Evolutionary conservation across 768 basidiomycete genomes (phyloP).

Genomic region (Pleurotus citrinopileatus): DNA sequence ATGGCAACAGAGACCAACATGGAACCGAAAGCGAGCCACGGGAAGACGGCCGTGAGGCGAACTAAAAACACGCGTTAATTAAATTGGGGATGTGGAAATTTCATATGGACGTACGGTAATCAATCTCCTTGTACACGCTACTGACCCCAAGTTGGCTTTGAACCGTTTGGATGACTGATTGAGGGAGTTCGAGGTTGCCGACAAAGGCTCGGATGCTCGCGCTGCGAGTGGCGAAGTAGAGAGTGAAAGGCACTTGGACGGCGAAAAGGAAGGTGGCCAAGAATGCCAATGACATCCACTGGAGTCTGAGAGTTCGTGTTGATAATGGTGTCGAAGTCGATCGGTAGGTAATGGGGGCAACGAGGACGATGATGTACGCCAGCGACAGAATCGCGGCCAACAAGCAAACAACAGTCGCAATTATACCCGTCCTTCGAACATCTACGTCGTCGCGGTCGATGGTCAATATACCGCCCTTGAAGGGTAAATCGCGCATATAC

Average conservation of each 20-base stretch:
- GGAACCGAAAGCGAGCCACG: conserved; percentile 3
- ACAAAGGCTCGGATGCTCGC: conserved; percentile 38
- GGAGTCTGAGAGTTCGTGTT: conserved; percentile 24
- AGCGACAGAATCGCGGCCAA: conserved; percentile 17
- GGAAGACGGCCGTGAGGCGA: conserved; percentile 3
- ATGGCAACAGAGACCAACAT: neutral
- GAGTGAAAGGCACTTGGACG: conserved; percentile 39
- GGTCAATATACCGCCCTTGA: neutral
- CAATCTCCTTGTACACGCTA: conserved; percentile 30
- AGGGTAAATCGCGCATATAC: neutral
- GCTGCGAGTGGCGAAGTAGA: conserved; percentile 36
- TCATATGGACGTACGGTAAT: conserved; percentile 32
- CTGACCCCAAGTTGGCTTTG: conserved; percentile 30
- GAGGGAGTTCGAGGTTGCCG: conserved; percentile 27
- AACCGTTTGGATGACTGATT: conserved; percentile 26
- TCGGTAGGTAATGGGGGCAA: conserved; percentile 3
- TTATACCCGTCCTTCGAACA: conserved; percentile 18
- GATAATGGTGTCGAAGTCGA: conserved; percentile 11
- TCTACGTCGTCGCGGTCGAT: too few species aligned
- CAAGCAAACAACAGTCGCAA: conserved; percentile 16
- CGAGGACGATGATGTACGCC: conserved; percentile 13
- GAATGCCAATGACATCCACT: conserved; percentile 35
- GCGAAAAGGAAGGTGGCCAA: conserved; percentile 43
- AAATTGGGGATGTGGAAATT: neutral
- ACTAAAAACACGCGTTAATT: neutral